Base-by-base conservation (phyloP, 2,329 filamentous ascomycete genomes). In the Aspergillus puulaauensis region DNA sequence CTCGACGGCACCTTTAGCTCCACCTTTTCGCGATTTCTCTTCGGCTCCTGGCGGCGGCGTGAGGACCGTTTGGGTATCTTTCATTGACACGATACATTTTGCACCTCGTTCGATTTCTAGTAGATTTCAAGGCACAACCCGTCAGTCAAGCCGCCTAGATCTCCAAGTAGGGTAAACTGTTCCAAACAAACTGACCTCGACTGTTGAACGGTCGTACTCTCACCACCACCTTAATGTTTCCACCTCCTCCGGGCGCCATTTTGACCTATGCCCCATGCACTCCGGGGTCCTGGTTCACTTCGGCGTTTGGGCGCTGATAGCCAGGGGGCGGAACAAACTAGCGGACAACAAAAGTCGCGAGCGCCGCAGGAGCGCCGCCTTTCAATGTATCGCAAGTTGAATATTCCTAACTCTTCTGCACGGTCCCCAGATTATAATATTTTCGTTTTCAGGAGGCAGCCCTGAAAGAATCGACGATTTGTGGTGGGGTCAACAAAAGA, bases 211-310 rank as follows among this genome's bases (percentile, higher is more conserved):
- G 95, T 74, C 95, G 87, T 69, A 90, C 88, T 80, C 95, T 87
- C 82, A 99, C 95, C 82, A 99, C 95, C 80, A 99, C 95, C 88
- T 99, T 99, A 77, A 99, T 99, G 74, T 99, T 99, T 73, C 95
- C 93, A 79, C 90, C 92, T 71, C 90, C 90, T 68, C 84, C 83
- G 68, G 84, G 81, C 70, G 85, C 83, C 88, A 90, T 90, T 57
- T 66, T 76, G 65, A 44, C 61, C 61, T 64, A 67, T 71, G 55
- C 68, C 70, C 73, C 74, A 76, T 76, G 63, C 66, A 75, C 71
- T 62, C 60, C 60, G 57, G 53, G 31, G 19, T 50, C 24, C 61
- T 66, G 53, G 58, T 53, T 53, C 57, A 52, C 50, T 44, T 59
- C 59, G 54, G 56, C 52, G 45, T 56, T 53, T n/a, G 27, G 52